A percentile compares a stretch with the other conserved stretches of the same genome.
Evolutionary conservation across 345 rosid genomes (phyloP).

Genomic region (Eucalyptus urophylla): DNA sequence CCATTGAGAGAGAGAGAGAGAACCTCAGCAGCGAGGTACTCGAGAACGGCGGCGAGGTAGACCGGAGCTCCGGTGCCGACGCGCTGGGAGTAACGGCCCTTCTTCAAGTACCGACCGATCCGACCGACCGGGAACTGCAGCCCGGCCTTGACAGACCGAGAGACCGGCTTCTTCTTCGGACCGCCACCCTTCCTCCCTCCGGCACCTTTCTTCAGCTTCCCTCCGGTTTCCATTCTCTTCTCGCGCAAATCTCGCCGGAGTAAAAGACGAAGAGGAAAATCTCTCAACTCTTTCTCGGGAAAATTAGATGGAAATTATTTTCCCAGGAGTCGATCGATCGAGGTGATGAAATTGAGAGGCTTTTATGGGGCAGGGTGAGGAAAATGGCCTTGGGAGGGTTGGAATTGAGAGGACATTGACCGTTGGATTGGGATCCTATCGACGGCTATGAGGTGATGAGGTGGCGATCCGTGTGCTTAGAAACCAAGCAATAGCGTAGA

Average conservation of each 20-base stretch:
- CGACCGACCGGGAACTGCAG: slow-evolving; percentile 80
- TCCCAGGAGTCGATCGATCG: neutral
- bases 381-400: neutral
- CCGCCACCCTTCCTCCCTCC: slow-evolving; percentile 67
- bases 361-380: neutral
- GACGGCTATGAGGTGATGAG: neutral
- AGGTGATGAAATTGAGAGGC: neutral
- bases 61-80: slow-evolving; percentile 77
- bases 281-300: neutral
- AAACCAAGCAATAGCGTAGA: neutral
- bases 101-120: slow-evolving; percentile 67
- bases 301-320: neutral
- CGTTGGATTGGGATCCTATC: neutral
- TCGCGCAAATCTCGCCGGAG: neutral
- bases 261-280: neutral
- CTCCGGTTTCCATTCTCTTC: slow-evolving; percentile 36
- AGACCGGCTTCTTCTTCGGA: slow-evolving; percentile 74
- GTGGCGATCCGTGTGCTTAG: slow-evolving; percentile 1
- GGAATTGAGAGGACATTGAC: neutral
- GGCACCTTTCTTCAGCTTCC: slow-evolving; percentile 51
- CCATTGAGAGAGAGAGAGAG: neutral
- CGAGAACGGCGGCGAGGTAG: slow-evolving; percentile 77
- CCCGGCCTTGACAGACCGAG: slow-evolving; percentile 66
- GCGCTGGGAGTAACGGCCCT: slow-evolving; percentile 58
- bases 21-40: slow-evolving; percentile 82